A percentile compares a stretch with the other conserved stretches of the same genome.
Evolutionary conservation across 2,329 filamentous ascomycete genomes (phyloP).

Genomic region (Aschersonia sp.): DNA sequence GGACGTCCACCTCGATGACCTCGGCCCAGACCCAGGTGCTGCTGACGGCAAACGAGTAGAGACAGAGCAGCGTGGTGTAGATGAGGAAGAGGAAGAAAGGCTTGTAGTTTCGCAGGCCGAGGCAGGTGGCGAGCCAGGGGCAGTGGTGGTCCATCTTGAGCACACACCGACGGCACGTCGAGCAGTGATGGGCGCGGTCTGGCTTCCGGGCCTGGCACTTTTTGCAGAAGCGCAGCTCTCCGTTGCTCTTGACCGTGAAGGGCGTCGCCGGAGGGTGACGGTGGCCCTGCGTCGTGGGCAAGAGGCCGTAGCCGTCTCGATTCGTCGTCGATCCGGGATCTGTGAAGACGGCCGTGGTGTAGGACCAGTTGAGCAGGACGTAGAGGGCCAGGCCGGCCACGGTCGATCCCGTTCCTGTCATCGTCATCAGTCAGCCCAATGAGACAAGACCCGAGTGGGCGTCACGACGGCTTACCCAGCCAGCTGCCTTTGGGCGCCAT

Average conservation of each 20-base stretch:
- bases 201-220: conserved; percentile 93
- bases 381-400: conserved; percentile 58
- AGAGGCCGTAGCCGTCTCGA: conserved; percentile 58
- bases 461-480: conserved; percentile 30
- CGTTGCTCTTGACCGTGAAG: conserved; percentile 85
- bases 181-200: conserved; percentile 93
- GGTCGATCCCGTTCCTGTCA: conserved; percentile 39
- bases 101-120: conserved; percentile 91
- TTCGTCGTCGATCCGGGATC: conserved; percentile 61
- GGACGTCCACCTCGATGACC: conserved; percentile 53
- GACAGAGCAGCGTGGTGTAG: conserved; percentile 78
- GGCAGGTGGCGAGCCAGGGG: conserved; percentile 92
- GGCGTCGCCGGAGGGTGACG: conserved; percentile 45
- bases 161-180: conserved; percentile 83
- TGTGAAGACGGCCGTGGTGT: conserved; percentile 87
- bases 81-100: conserved; percentile 83
- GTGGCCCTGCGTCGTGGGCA: conserved; percentile 52
- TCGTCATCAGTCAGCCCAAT: background rate
- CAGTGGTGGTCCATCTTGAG: conserved; percentile 99
- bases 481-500: conserved; percentile 35
- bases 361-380: conserved; percentile 69
- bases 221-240: conserved; percentile 83
- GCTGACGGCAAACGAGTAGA: conserved; percentile 64
- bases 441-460: background rate
- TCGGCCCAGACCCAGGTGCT: conserved; percentile 75